Evolutionary conservation across 2,329 filamentous ascomycete genomes (phyloP), one percentile per base, ranked within the genome.

Genomic region (Lasiodiplodia hormozganensis): DNA sequence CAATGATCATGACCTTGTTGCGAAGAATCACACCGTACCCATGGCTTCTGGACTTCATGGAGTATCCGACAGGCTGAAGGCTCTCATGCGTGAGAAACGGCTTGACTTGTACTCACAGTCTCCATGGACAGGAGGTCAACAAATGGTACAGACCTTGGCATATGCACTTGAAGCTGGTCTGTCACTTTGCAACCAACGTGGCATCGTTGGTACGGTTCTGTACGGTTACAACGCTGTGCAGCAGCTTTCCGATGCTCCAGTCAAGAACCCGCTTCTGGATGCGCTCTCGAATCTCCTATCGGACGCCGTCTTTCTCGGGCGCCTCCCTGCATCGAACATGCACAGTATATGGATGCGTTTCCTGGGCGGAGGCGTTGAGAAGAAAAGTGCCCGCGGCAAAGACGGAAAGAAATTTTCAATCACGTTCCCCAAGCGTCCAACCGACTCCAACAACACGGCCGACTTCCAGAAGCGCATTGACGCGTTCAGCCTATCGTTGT

Each of bases 71-170:
- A 28, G 51, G 21, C 16, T 68, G 12, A 56, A 68, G 16, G 49
- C 49, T 25, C 57, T 68, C 58, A 40, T 52, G 18, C 36, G 21
- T 10, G 57, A 65, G 6, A 40, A 40, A 16, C 31, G 57, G 25
- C 47, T 65, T 7, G 67, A 68, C 43, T 40, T 65, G 4, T 68
- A 68, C 12, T 62, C 60, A n/a, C 58, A 68, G 47, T 49, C 67
- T 16, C 67, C 67, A 31, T 68, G 67, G 67, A 36, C 62, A 6
- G 67, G 57, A 14, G 67, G 67, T 10, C 34, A 53, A 14, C 67
- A 68, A 16, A 68, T 65, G 34, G n/a, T 34, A 18, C 49, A 51
- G 16, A 64, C 57, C 18, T 23, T 65, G 11, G 58, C 23, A 7
- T 34, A 34, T 25, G 58, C 67, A 21, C 36, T 62, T 36, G 58